Evolutionary conservation across 2,329 filamentous ascomycete species (phyloP), one percentile per base, ranked within the genome.

Genomic region (Coniochaeta ligniaria): DNA sequence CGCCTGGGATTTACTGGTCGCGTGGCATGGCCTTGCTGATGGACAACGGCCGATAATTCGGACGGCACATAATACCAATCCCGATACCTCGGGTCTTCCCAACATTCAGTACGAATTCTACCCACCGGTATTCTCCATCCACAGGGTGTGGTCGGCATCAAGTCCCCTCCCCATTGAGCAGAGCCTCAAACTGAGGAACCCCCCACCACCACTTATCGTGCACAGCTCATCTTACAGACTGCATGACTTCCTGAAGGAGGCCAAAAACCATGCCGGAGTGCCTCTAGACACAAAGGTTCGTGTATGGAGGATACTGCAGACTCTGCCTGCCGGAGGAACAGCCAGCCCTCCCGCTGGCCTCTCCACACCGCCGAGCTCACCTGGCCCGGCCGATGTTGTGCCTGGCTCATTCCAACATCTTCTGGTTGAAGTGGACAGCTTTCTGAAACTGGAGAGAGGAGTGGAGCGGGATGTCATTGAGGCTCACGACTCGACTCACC

Each of bases 61-160:
- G 62, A 83, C 83, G 65, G 92, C 90, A 41, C 89, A 94, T 73
- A 89, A 96, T 72, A 92, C 89, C 28, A 82, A 86, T 8, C 78
- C 80, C 1, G 81, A 84, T 45, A 81, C 80, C 2, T 69, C 75
- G n/a, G 75, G 75, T 17, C 68, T 76, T 3, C 77, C 84, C 43
- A 91, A 96, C 64, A 76, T 96, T 55, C 79, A 89, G 67, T 96
- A 89, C 72, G 95, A 98, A 74, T 80, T 92, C 45, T 86, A 92
- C 68, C 95, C 93, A 5, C 92, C 91, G 0, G 81, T 96, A 50
- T 91, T 97, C 72, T 91, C 87, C 1, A 80, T 98, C 62, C 86
- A 96, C 70, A 92, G 94, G 66, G 79, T 98, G 1, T 88, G 87
- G 71, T 84, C 84, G 2, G 77, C 82, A 20, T 75, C 80, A 58